These are phyloP conservation scores for Neltuma alba DNA, from an alignment of 306 rosid species.

Conservation along the genomic window DNA sequence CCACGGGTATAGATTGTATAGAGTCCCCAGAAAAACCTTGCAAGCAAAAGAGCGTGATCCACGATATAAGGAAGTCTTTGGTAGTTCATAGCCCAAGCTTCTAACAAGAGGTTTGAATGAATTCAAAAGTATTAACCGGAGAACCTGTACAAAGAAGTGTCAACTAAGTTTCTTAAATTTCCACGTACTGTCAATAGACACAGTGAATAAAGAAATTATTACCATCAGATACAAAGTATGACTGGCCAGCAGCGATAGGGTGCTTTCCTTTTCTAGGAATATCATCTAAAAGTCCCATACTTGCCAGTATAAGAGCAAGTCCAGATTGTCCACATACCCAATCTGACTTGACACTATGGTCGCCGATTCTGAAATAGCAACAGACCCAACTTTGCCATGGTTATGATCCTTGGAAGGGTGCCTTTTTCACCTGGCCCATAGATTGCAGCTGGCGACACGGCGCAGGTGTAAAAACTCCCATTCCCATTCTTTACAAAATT, in stretches of 20 bases:
- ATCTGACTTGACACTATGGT: slow-evolving; percentile 71
- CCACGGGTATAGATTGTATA: slow-evolving; percentile 87
- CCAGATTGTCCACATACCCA: slow-evolving; percentile 92
- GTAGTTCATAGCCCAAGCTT: slow-evolving; percentile 77
- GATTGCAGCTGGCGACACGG: slow-evolving; percentile 89
- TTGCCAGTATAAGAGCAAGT: slow-evolving; percentile 83
- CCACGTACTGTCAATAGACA: slow-evolving; percentile 17
- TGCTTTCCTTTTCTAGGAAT: slow-evolving; percentile 47
- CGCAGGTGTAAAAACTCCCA: slow-evolving; percentile 71
- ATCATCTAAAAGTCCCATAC: slow-evolving; percentile 93
- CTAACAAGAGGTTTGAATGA: slow-evolving; percentile 73
- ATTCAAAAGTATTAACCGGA: slow-evolving; percentile 87
- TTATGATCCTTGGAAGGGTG: slow-evolving; percentile 84
- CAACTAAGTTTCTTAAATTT: slow-evolving; percentile 25
- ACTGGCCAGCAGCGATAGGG: slow-evolving; percentile 91
- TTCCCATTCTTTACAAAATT: slow-evolving; percentile 46
- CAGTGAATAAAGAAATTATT: slow-evolving; percentile 28
- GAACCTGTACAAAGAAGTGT: slow-evolving; percentile 55
- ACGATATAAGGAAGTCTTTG: slow-evolving; percentile 58
- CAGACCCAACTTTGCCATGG: slow-evolving; percentile 78
- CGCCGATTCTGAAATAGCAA: slow-evolving; percentile 72
- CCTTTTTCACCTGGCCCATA: slow-evolving; percentile 95
- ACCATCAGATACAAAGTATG: slow-evolving; percentile 95
- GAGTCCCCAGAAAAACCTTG: slow-evolving; percentile 60
- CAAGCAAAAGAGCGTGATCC: slow-evolving; percentile 68